A percentile compares a stretch with the other conserved stretches of the same genome.
Evolutionary conservation across 257 asterid species (phyloP).

Genomic region (Przewalskia tangutica): DNA sequence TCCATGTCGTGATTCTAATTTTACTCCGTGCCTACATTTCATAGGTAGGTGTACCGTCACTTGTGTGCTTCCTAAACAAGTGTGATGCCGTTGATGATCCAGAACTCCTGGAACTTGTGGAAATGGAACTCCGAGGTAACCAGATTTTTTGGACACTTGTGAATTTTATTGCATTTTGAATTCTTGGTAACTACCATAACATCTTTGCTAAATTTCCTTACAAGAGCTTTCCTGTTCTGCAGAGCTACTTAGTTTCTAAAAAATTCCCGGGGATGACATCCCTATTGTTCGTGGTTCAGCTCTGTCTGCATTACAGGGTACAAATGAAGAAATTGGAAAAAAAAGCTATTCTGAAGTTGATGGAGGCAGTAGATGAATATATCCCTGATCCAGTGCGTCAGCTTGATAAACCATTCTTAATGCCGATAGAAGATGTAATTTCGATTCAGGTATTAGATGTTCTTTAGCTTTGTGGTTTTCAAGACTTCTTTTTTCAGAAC

Average conservation of each 20-base stretch:
- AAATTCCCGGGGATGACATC: slow-evolving; percentile 97
- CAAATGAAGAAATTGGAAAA: slow-evolving; percentile 78
- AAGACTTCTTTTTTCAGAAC: not conserved
- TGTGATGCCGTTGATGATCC: slow-evolving; percentile 95
- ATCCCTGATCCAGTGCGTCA: slow-evolving; percentile 94
- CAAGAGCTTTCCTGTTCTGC: slow-evolving; percentile 15
- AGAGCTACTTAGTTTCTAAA: slow-evolving; percentile 88
- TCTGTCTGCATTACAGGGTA: slow-evolving; percentile 87
- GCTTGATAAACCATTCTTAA: slow-evolving; percentile 88
- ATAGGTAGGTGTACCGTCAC: slow-evolving; percentile 97
- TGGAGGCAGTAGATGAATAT: slow-evolving; percentile 95
- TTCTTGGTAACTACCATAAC: not conserved
- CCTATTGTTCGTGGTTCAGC: slow-evolving; percentile 99
- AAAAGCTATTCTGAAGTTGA: slow-evolving; percentile 71
- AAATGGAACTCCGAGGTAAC: slow-evolving; percentile 96
- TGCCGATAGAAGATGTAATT: slow-evolving; percentile 99
- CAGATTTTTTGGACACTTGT: not conserved
- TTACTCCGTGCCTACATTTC: slow-evolving; percentile 3
- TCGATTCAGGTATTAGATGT: slow-evolving; percentile 71
- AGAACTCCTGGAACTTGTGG: slow-evolving; percentile 92
- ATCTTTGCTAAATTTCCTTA: not conserved
- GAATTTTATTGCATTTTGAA: not conserved
- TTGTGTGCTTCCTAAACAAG: slow-evolving; percentile 92
- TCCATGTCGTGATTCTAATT: not conserved
- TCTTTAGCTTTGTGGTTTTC: not conserved